A percentile compares a stretch with the other conserved stretches of the same genome.
These are phyloP conservation scores for Gynochthodes officinalis DNA, from an alignment of 257 asterid genomes.

Conservation along the genomic window DNA sequence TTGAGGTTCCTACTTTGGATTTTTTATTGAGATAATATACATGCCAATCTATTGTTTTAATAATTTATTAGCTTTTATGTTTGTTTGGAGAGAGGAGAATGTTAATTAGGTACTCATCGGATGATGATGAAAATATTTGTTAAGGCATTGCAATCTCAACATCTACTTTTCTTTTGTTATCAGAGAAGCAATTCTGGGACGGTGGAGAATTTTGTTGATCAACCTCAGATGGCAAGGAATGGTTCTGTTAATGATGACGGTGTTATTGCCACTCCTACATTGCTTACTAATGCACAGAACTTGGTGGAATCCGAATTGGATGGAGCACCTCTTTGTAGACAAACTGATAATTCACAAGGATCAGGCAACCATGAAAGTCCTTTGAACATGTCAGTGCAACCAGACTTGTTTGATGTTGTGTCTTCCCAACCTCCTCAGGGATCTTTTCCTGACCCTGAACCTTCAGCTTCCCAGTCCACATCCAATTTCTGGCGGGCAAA, in stretches of 20 bases:
- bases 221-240: constrained; percentile 41
- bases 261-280: constrained; percentile 34
- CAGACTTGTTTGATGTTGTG: constrained; percentile 43
- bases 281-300: constrained; percentile 46
- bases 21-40: background rate
- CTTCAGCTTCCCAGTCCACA: constrained; percentile 39
- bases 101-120: background rate
- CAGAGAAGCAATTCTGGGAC: constrained; percentile 60
- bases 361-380: constrained; percentile 40
- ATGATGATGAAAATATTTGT: background rate
- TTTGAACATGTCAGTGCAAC: constrained; percentile 43
- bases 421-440: constrained; percentile 42
- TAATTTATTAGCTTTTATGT: background rate
- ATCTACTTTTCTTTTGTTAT: constrained; percentile 23
- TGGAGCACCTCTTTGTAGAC: constrained; percentile 37
- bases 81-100: background rate
- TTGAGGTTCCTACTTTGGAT: background rate
- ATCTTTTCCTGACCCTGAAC: constrained; percentile 47
- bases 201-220: constrained; percentile 55
- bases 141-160: constrained; percentile 11
- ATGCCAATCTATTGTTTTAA: background rate
- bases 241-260: constrained; percentile 54
- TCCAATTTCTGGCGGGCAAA: constrained; percentile 44
- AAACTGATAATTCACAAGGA: constrained; percentile 38
- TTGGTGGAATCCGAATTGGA: constrained; percentile 45